phyloP scores from a whole-genome alignment of 805 yeast species.

The Myxozyma melibiosi region DNA sequence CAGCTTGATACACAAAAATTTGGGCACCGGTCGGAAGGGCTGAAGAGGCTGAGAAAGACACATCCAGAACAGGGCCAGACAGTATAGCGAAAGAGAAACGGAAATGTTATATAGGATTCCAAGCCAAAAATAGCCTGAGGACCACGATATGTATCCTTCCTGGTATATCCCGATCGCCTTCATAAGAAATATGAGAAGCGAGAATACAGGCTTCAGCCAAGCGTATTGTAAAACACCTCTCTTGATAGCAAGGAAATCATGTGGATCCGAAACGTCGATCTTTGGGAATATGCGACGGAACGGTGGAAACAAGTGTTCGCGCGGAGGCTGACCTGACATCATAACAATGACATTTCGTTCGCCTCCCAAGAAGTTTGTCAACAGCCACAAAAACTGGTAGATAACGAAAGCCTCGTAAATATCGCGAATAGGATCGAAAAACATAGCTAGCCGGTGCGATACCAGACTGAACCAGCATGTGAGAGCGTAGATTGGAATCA shows the following conservation, averaged over 20 bases:
- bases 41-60: conserved; percentile 76
- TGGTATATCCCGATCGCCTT: conserved; percentile 55
- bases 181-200: conserved; percentile 54
- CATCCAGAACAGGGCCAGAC: conserved; percentile 89
- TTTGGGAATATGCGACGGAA: conserved; percentile 52
- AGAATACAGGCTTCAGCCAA: conserved; percentile 88
- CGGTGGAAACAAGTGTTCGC: conserved; percentile 58
- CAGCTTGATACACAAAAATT: conserved; percentile 84
- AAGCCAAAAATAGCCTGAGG: conserved; percentile 62
- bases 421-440: conserved; percentile 77
- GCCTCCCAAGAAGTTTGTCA: conserved; percentile 87
- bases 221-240: conserved; percentile 90
- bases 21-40: conserved; percentile 82
- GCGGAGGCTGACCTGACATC: conserved; percentile 72
- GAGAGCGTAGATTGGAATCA: conserved; percentile 44
- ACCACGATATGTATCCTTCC: conserved; percentile 51
- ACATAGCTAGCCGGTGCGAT: conserved; percentile 47
- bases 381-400: conserved; percentile 83
- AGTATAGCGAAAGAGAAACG: conserved; percentile 79
- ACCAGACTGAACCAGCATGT: conserved; percentile 41
- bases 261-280: conserved; percentile 85
- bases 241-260: conserved; percentile 72
- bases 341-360: conserved; percentile 79
- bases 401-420: conserved; percentile 95
- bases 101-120: conserved; percentile 73